Conservation (phyloP, 164 flowering plant genomes). For the Euptelea pleiosperma region DNA sequence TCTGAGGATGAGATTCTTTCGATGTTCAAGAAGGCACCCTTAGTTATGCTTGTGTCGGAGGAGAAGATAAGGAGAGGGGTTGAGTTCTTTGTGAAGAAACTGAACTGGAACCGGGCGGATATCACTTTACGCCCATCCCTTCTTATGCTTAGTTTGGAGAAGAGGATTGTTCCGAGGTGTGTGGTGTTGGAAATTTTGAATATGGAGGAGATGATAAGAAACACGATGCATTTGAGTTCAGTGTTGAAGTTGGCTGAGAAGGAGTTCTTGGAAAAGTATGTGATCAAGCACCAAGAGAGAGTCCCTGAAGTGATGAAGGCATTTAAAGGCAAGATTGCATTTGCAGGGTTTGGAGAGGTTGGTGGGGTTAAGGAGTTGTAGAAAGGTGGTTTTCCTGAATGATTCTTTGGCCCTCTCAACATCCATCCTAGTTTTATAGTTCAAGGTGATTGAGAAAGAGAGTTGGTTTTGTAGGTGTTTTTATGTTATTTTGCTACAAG, state of each 20-base stretch:
- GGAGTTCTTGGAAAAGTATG: slow-evolving; percentile 12
- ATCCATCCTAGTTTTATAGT: too few relatives aligned
- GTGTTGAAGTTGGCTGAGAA: not conserved
- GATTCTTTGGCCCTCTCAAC: too few relatives aligned
- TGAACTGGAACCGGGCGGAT: slow-evolving; percentile 4
- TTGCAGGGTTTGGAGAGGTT: slow-evolving; percentile 8
- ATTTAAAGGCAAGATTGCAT: slow-evolving; percentile 10
- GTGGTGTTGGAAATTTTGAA: slow-evolving; percentile 7
- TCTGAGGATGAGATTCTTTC: slow-evolving; percentile 7
- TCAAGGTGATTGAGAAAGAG: too few relatives aligned
- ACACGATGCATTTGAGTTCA: not conserved
- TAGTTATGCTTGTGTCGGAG: slow-evolving; percentile 1
- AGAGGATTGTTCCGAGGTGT: slow-evolving; percentile 23
- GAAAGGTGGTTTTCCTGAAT: too few relatives aligned
- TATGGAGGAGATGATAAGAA: slow-evolving; percentile 12
- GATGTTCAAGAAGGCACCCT: slow-evolving; percentile 10
- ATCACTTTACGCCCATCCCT: not conserved
- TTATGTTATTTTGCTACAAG: too few relatives aligned
- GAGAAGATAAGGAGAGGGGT: slow-evolving; percentile 4
- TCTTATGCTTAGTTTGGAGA: slow-evolving; percentile 18
- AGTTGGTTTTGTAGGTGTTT: too few relatives aligned
- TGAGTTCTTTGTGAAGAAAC: slow-evolving; percentile 7
- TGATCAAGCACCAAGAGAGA: not conserved
- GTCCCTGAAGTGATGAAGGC: slow-evolving; percentile 16
- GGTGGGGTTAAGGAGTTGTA: not conserved